These are phyloP conservation scores for Epicoccum sorghinum DNA, from an alignment of 2,329 filamentous ascomycete genomes.

Conservation along the genomic window DNA sequence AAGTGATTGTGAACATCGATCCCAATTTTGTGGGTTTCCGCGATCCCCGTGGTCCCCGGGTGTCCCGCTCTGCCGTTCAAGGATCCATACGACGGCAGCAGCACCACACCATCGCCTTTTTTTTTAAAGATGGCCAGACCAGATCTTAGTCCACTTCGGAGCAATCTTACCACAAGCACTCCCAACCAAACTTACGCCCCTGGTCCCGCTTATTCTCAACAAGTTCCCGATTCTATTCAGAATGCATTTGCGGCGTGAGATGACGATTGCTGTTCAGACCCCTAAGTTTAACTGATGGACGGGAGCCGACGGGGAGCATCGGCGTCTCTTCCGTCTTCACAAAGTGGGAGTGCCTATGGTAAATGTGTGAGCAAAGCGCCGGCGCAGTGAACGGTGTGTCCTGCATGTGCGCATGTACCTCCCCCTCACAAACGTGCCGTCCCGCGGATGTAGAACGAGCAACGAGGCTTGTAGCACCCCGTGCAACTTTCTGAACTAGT, in stretches of 20 bases:
- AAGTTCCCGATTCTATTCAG: conserved; percentile 23
- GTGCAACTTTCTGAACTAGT: conserved; percentile 36
- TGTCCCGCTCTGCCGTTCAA: conserved; percentile 16
- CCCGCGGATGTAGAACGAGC: conserved; percentile 17
- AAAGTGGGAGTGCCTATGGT: neutral
- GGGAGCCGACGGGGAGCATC: conserved; percentile 1
- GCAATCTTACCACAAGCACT: conserved; percentile 14
- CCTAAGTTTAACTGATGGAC: neutral
- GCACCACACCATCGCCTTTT: conserved; percentile 21
- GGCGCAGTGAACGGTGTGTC: conserved; percentile 10
- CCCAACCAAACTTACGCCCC: conserved; percentile 6
- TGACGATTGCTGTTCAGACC: conserved; percentile 3
- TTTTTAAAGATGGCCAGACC: conserved; percentile 19
- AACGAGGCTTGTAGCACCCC: conserved; percentile 17
- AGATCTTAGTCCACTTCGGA: conserved; percentile 15
- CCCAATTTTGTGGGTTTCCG: conserved; percentile 23
- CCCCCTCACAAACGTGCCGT: conserved; percentile 15
- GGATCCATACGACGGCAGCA: conserved; percentile 25
- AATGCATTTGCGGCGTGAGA: conserved; percentile 15
- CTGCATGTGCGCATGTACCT: conserved; percentile 12
- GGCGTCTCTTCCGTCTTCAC: conserved; percentile 1
- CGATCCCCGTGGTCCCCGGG: conserved; percentile 29
- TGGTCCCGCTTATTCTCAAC: conserved; percentile 21
- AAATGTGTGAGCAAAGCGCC: neutral
- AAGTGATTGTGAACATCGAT: conserved; percentile 11